Evolutionary conservation across 495 filamentous ascomycete genomes (phyloP).

Genomic region (Annulohypoxylon bovei): DNA sequence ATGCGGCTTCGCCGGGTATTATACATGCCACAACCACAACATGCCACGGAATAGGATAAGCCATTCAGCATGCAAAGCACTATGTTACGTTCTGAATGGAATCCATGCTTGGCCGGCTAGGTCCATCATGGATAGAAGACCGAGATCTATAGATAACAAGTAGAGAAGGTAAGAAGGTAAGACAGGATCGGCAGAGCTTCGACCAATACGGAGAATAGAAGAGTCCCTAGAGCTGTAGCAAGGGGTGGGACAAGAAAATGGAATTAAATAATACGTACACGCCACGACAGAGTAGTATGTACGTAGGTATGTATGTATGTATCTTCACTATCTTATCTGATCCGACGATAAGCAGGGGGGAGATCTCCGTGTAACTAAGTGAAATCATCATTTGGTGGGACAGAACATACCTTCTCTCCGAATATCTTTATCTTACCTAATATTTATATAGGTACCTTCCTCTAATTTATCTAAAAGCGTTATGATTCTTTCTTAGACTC

Average conservation of each 20-base stretch:
- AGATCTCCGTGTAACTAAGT: neutral
- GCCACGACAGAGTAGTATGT: neutral
- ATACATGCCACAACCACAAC: slow-evolving; percentile 1
- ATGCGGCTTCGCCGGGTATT: slow-evolving; percentile 12
- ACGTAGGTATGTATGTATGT: neutral
- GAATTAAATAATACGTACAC: neutral
- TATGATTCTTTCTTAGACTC: neutral
- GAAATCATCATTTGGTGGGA: no score
- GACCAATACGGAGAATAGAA: neutral
- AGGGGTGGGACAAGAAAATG: slow-evolving; percentile 5
- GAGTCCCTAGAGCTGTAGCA: neutral
- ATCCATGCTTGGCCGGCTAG: neutral
- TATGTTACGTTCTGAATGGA: slow-evolving; percentile 1
- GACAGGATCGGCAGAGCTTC: neutral
- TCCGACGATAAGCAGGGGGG: neutral
- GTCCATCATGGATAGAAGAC: neutral
- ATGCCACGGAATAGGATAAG: neutral
- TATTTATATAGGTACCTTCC: neutral
- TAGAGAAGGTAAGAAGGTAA: no score
- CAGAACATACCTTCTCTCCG: no score
- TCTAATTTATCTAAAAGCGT: neutral
- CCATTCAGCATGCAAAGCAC: slow-evolving; percentile 1
- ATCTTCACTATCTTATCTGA: slow-evolving; percentile 6
- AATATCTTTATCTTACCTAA: no score
- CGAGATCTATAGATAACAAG: slow-evolving; percentile 31